phyloP scores from a whole-genome alignment of 1,284 basidiomycete genomes.

The Ganoderma sp. region DNA sequence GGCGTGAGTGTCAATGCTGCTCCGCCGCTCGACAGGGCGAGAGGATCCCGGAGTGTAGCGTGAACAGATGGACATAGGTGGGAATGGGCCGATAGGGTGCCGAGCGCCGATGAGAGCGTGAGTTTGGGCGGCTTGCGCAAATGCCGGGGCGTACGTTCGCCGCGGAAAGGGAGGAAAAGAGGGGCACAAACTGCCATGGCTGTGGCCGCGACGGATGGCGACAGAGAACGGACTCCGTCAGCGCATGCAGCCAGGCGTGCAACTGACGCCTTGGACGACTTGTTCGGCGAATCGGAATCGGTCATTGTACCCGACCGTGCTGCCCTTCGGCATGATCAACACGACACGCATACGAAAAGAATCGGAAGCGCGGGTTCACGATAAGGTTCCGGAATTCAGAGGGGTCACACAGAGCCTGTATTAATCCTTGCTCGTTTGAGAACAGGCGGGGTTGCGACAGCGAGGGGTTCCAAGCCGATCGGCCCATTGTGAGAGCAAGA shows the following conservation, averaged over 20 bases:
- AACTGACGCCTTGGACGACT: too few species aligned
- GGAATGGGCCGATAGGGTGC: constrained; percentile 19
- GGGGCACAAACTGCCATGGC: neutral
- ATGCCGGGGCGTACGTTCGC: neutral
- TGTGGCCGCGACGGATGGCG: neutral
- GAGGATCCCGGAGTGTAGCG: constrained; percentile 19
- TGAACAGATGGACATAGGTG: constrained; percentile 19
- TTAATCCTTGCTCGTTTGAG: neutral
- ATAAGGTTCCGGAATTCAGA: neutral
- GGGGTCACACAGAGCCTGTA: constrained; percentile 14
- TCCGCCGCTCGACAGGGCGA: constrained; percentile 26
- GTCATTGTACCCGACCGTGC: neutral
- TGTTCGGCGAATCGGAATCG: neutral
- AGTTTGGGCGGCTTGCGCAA: neutral
- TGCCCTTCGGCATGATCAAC: neutral
- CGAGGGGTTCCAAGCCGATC: neutral
- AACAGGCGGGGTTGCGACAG: constrained; percentile 8
- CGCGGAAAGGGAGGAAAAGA: neutral
- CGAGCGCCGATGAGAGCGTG: constrained; percentile 27
- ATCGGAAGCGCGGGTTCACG: constrained; percentile 12
- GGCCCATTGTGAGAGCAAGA: neutral
- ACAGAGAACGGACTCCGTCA: neutral
- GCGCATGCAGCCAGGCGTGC: neutral
- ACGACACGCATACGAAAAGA: constrained; percentile 4
- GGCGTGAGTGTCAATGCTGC: constrained; percentile 24